A percentile compares a stretch with the other conserved stretches of the same genome.
Evolutionary conservation across 192 early-diverging fungal species (phyloP).

Genomic region (Glomus cerebriforme): DNA sequence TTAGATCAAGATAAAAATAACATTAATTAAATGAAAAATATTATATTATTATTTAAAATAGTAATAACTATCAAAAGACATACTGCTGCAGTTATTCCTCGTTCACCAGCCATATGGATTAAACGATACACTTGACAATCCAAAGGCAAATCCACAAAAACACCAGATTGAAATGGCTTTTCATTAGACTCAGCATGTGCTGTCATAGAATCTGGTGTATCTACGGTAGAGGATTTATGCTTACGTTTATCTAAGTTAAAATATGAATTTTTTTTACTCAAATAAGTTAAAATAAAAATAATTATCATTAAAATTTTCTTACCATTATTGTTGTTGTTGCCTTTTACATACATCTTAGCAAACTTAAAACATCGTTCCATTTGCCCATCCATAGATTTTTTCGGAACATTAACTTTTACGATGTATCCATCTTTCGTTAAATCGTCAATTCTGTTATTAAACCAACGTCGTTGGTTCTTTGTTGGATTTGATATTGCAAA

Average conservation of each 20-base stretch:
- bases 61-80: not conserved
- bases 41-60: not conserved
- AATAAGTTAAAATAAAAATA: conserved; percentile 19
- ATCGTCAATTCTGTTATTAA: conserved; percentile 55
- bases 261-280: not conserved
- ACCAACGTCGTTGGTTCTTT: conserved; percentile 55
- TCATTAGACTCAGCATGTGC: not conserved
- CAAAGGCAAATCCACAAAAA: conserved; percentile 50
- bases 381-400: conserved; percentile 17
- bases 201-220: not conserved
- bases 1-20: conserved; percentile 22
- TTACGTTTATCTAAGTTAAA: not conserved
- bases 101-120: conserved; percentile 49
- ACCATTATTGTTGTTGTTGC: conserved; percentile 17
- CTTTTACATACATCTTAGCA: conserved; percentile 42
- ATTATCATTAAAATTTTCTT: not conserved
- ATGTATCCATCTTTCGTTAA: conserved; percentile 53
- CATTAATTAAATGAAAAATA: not conserved
- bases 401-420: conserved; percentile 39
- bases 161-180: not conserved
- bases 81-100: conserved; percentile 57
- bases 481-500: conserved; percentile 43
- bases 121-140: conserved; percentile 66
- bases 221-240: not conserved
- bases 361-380: conserved; percentile 57